Evolutionary conservation across 108 stramenopile species (phyloP), one percentile per base, ranked within the genome.

Genomic region (Cyclotella kingstonii): DNA sequence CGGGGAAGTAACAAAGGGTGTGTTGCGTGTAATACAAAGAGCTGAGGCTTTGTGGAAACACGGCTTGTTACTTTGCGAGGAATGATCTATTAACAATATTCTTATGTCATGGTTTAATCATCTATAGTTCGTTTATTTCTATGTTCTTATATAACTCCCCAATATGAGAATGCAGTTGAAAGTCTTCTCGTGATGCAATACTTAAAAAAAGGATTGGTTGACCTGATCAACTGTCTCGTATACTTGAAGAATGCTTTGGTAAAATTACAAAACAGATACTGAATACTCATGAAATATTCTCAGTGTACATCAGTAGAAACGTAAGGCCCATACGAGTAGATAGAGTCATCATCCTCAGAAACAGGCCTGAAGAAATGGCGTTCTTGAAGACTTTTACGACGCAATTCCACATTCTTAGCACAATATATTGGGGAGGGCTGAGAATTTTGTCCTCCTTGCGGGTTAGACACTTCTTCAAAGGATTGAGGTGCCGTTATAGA

Each of bases 331-430:
- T 1, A 9, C 6, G 43, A 18, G 5, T 18, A 11, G 15, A 14
- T 27, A 34, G 58, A 68, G 48, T 68, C 68, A 23, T 68, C 68
- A 53, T 68, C 68, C 23, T 68, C 58, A 6, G 57, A 52, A 40
- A 68, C 58, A 34, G 68, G 68, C 2, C 68, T 48, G 43, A 68
- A 68, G 34, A 68, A 68, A 30, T 59, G 57, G 15, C 42, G 55
- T 35, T 59, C 68, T 6, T 35, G 34, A 12, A 68, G 50, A 68
- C 68, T 68, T n/a, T 68, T 68, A 9, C 68, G 68, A 9, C 68
- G 44, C 68, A 68, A 38, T 18, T 68, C 68, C 5, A 68, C 58
- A 60, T 68, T 68, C n/a, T 45, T 59, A 0, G 68, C 58, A 28
- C 68, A 60, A 29, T 58, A 68, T 25, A 68, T 68, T 10, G 40